Evolutionary conservation across 2,329 filamentous ascomycete species (phyloP).

Genomic region (Fusarium chlamydosporum): DNA sequence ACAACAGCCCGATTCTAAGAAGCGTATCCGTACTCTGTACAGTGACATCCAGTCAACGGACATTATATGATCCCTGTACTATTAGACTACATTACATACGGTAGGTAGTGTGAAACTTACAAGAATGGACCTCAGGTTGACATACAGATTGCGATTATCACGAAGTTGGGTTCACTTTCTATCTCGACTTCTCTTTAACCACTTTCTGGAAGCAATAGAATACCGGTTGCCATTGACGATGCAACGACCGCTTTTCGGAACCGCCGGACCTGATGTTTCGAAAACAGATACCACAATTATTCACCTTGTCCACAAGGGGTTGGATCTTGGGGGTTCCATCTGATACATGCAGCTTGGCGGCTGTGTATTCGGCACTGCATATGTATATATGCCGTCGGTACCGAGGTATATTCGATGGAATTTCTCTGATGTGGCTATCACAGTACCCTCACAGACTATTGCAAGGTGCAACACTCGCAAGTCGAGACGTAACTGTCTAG

Average conservation of each 20-base stretch:
- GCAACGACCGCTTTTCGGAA: background rate
- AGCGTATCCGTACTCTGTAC: background rate
- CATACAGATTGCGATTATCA: background rate
- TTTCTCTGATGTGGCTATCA: background rate
- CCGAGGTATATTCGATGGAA: background rate
- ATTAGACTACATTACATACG: conserved; percentile 3
- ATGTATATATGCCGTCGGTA: background rate
- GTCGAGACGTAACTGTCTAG: background rate
- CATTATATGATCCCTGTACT: background rate
- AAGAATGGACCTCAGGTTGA: background rate
- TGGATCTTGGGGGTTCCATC: background rate
- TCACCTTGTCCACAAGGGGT: background rate
- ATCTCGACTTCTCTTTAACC: background rate
- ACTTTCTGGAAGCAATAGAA: background rate
- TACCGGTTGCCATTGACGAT: background rate
- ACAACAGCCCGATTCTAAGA: background rate
- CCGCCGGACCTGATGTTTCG: background rate
- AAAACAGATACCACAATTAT: background rate
- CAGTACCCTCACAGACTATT: background rate
- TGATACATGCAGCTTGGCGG: background rate
- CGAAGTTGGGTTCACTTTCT: background rate
- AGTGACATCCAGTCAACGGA: background rate
- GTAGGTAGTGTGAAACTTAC: background rate
- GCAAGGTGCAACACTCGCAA: background rate
- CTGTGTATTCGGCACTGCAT: background rate